Base-by-base conservation (phyloP, 2,329 filamentous ascomycete genomes). In the Aspergillus clavatus region DNA sequence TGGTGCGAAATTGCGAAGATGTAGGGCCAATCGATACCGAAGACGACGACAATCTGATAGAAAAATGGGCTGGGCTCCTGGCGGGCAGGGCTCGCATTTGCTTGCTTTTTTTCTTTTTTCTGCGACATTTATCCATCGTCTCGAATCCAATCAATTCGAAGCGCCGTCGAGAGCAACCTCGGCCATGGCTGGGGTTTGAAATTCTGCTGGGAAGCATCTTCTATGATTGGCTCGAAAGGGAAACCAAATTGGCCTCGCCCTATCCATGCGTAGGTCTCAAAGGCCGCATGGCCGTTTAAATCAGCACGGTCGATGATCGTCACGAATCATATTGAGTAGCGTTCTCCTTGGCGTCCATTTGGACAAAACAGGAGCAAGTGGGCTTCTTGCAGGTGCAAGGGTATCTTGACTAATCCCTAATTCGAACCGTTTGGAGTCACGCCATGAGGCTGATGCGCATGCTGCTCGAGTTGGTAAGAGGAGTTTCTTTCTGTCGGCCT, bases 151-250 rank as follows among this genome's bases (percentile, higher is more conserved):
- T 19, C 31, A 21, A 18, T 18, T 18, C 31, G 19, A 18, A n/a
- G 16, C 7, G 10, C 16, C 10, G 8, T 39, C 42, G 40, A 27
- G 58, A 56, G 50, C 52, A 55, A 46, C 51, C 54, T 57, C 57
- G 53, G 56, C 48, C 56, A 50, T 44, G 44, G 52, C 57, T 52
- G 44, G 41, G 59, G 62, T 56, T 57, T 42, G 43, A 55, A 58
- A 53, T 46, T 39, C 50, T 48, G 39, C 52, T 39, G 36, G 14
- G 16, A 40, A 58, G 51, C 50, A 58, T 62, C 57, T 61, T 62
- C 46, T 49, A 48, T 63, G 56, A 65, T 65, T 64, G 61, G 61
- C 46, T 43, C 37, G 48, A 42, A 45, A 43, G 22, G 29, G 24
- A 41, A 51, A 45, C 48, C 40, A 46, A 50, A 46, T 29, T 40